These are phyloP conservation scores for Vararia minispora DNA, from an alignment of 768 basidiomycete genomes.

Conservation along the genomic window DNA sequence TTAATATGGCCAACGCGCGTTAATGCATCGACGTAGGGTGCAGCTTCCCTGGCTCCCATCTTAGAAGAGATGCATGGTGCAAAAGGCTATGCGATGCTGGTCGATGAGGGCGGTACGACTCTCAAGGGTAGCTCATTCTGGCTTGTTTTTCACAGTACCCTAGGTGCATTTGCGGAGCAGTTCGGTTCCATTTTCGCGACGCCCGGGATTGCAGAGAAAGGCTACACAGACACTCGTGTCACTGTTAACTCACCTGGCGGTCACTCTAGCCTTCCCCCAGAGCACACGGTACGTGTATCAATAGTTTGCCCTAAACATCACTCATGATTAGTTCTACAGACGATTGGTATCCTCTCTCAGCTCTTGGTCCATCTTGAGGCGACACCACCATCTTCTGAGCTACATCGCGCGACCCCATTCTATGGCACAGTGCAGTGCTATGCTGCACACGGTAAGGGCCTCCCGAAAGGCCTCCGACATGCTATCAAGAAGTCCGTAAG, in stretches of 20 bases:
- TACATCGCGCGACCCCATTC: slow-evolving; percentile 21
- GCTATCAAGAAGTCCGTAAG: slow-evolving; percentile 18
- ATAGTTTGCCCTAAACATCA: neutral
- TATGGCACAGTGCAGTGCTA: slow-evolving; percentile 30
- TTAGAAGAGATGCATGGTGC: slow-evolving; percentile 35
- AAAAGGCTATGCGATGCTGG: slow-evolving; percentile 39
- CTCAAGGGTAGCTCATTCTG: neutral
- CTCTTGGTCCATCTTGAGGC: slow-evolving; percentile 12
- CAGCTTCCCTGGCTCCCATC: slow-evolving; percentile 25
- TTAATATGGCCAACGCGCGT: neutral
- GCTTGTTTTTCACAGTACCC: neutral
- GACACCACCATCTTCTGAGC: slow-evolving; percentile 15
- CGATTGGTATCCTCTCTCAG: slow-evolving; percentile 40
- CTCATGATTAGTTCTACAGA: slow-evolving; percentile 15
- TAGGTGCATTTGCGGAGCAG: slow-evolving; percentile 20
- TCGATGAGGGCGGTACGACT: slow-evolving; percentile 46
- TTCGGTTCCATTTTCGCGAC: slow-evolving; percentile 19
- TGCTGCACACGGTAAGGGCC: slow-evolving; percentile 28
- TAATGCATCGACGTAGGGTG: slow-evolving; percentile 24
- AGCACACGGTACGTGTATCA: slow-evolving; percentile 33
- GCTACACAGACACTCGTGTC: slow-evolving; percentile 30
- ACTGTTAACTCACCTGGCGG: slow-evolving; percentile 38
- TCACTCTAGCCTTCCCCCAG: slow-evolving; percentile 41
- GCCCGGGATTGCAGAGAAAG: slow-evolving; percentile 29
- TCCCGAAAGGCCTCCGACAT: slow-evolving; percentile 21